These are phyloP conservation scores for Fistulifera solaris DNA, from an alignment of 108 stramenopile genomes.

Conservation along the genomic window DNA sequence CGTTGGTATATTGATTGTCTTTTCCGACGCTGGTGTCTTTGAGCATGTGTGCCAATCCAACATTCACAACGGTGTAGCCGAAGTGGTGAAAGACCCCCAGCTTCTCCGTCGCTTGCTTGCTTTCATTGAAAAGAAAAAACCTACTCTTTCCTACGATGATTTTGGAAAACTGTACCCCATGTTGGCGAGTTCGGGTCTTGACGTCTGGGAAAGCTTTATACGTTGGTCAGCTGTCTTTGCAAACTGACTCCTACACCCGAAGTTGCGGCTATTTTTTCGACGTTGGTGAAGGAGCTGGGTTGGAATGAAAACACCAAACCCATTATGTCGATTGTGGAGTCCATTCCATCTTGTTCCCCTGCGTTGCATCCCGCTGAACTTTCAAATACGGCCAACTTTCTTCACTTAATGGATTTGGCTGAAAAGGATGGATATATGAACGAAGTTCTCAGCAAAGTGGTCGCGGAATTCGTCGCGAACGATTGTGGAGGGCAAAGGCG, in stretches of 20 bases:
- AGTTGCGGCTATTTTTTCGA: neutral
- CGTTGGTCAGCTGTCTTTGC: neutral
- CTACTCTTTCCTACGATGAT: conserved; percentile 1
- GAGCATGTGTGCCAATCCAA: neutral
- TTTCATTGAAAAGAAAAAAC: neutral
- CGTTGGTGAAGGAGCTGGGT: conserved; percentile 3
- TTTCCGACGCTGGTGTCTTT: neutral
- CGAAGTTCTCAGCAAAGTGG: too few relatives aligned
- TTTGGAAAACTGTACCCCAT: neutral
- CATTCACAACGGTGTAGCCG: neutral
- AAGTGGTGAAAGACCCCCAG: neutral
- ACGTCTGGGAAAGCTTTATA: neutral
- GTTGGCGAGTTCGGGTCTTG: neutral
- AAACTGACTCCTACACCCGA: neutral
- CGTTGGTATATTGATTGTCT: neutral
- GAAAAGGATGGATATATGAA: too few relatives aligned
- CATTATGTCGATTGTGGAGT: neutral
- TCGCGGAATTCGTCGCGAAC: too few relatives aligned
- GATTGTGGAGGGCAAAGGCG: too few relatives aligned
- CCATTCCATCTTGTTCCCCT: too few relatives aligned
- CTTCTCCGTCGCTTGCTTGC: neutral
- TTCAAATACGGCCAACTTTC: too few relatives aligned
- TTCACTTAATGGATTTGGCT: too few relatives aligned
- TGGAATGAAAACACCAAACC: conserved; percentile 7
- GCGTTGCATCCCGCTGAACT: too few relatives aligned